Conservation (phyloP, 139 green algal genomes). For the Tetraselmis striata region DNA sequence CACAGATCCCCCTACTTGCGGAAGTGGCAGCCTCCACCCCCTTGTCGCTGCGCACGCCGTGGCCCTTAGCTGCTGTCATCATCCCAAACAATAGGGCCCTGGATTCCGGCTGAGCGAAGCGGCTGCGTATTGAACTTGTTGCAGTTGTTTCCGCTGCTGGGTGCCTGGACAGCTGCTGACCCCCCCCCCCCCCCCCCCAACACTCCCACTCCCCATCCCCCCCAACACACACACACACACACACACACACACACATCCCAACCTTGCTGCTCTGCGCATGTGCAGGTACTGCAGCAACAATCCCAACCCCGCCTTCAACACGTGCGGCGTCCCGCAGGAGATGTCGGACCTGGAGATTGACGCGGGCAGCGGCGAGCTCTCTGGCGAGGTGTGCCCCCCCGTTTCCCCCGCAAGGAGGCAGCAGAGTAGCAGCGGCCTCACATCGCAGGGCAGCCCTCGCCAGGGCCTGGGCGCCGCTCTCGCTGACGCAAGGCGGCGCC, state of each 20-base stretch:
- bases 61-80: too few species aligned
- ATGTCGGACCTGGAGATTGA: slow-evolving; percentile 82
- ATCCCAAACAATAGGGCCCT: too few species aligned
- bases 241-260: too few species aligned
- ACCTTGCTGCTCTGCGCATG: too few species aligned
- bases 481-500: not conserved
- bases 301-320: slow-evolving; percentile 52
- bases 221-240: too few species aligned
- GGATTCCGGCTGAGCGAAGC: too few species aligned
- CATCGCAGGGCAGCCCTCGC: not conserved
- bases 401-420: not conserved
- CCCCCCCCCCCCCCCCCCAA: not conserved
- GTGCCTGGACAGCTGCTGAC: not conserved
- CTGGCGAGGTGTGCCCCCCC: not conserved
- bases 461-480: not conserved
- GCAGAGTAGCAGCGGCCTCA: not conserved
- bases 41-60: too few species aligned
- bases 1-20: too few species aligned
- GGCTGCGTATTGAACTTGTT: too few species aligned
- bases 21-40: too few species aligned
- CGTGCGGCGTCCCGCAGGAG: slow-evolving; percentile 73
- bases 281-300: slow-evolving; percentile 78
- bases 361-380: slow-evolving; percentile 9
- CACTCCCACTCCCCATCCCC: too few species aligned
- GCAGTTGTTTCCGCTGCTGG: not conserved